These are phyloP conservation scores for Colletotrichum caudatum DNA, from an alignment of 2,329 filamentous ascomycete genomes.

Conservation along the genomic window DNA sequence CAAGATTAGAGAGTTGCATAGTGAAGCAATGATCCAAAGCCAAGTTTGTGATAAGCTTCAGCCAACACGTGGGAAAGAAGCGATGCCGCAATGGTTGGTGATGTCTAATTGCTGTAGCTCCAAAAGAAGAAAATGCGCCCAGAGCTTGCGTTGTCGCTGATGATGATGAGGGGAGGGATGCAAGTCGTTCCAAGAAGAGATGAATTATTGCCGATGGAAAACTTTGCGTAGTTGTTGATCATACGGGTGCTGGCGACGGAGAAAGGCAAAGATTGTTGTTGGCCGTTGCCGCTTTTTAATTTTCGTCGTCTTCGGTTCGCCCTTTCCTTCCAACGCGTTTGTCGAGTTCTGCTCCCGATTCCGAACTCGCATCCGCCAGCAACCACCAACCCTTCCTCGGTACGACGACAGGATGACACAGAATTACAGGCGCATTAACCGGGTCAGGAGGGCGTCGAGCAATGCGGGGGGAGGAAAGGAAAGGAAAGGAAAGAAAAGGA, in stretches of 20 bases:
- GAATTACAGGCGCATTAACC: slow-evolving; percentile 12
- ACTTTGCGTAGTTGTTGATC: background rate
- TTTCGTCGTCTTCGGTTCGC: slow-evolving; percentile 17
- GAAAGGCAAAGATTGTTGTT: slow-evolving; percentile 2
- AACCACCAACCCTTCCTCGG: slow-evolving; percentile 21
- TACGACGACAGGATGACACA: slow-evolving; percentile 10
- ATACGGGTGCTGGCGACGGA: background rate
- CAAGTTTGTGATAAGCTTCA: slow-evolving; percentile 17
- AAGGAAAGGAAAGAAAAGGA: background rate
- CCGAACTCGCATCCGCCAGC: background rate
- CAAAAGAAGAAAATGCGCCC: slow-evolving; percentile 11
- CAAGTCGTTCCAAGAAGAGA: background rate
- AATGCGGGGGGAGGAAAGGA: slow-evolving; percentile 8
- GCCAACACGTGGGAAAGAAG: background rate
- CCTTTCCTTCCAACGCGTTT: background rate
- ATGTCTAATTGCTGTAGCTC: slow-evolving; percentile 18
- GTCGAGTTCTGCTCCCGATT: background rate
- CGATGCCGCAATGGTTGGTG: slow-evolving; percentile 8
- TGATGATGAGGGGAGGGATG: background rate
- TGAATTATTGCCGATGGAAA: background rate
- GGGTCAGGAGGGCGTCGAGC: background rate
- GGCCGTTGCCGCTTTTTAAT: slow-evolving; percentile 6
- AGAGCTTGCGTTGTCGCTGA: background rate
- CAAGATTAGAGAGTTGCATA: slow-evolving; percentile 55
- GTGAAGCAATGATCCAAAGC: slow-evolving; percentile 21